A percentile compares a stretch with the other conserved stretches of the same genome.
phyloP scores from a whole-genome alignment of 805 yeast species.

The Nakazawaea anatomiae region DNA sequence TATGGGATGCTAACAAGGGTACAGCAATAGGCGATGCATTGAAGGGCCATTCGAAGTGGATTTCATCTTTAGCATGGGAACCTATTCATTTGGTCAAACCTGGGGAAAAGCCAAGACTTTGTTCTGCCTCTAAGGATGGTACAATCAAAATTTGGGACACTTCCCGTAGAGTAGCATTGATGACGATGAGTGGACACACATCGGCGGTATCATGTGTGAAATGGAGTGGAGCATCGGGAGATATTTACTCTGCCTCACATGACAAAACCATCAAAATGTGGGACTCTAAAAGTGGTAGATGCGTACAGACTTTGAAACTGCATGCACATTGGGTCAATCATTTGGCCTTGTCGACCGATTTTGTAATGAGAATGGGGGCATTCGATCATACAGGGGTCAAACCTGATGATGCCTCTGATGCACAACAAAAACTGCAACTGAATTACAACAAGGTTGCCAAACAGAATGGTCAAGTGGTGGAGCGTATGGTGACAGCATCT shows the following conservation, averaged over 20 bases:
- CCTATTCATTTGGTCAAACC: conserved; percentile 75
- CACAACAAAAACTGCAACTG: conserved; percentile 43
- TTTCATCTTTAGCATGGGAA: conserved; percentile 89
- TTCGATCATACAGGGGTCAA: conserved; percentile 63
- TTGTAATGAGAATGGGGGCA: conserved; percentile 81
- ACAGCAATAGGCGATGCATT: conserved; percentile 67
- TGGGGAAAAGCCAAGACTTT: conserved; percentile 66
- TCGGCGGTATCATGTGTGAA: conserved; percentile 91
- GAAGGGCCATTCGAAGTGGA: conserved; percentile 84
- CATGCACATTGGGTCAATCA: conserved; percentile 99
- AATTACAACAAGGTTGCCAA: conserved; percentile 60
- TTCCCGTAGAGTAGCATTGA: conserved; percentile 53
- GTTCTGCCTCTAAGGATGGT: conserved; percentile 88
- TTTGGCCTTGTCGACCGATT: conserved; percentile 85
- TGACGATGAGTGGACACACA: conserved; percentile 82
- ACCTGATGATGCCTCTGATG: conserved; percentile 40
- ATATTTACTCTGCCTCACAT: conserved; percentile 85
- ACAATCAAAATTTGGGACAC: conserved; percentile 89
- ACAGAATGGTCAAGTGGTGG: conserved; percentile 49
- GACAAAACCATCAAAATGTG: conserved; percentile 92
- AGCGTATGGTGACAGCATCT: conserved; percentile 87
- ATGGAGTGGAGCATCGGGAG: conserved; percentile 86
- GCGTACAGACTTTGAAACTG: conserved; percentile 71
- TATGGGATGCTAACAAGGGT: conserved; percentile 83
- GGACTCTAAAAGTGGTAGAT: conserved; percentile 75